Percentiles rank a stretch among this genome's conserved stretches.
Evolutionary conservation across 495 filamentous ascomycete species (phyloP).

Genomic region (Hyaloscypha finlandica): DNA sequence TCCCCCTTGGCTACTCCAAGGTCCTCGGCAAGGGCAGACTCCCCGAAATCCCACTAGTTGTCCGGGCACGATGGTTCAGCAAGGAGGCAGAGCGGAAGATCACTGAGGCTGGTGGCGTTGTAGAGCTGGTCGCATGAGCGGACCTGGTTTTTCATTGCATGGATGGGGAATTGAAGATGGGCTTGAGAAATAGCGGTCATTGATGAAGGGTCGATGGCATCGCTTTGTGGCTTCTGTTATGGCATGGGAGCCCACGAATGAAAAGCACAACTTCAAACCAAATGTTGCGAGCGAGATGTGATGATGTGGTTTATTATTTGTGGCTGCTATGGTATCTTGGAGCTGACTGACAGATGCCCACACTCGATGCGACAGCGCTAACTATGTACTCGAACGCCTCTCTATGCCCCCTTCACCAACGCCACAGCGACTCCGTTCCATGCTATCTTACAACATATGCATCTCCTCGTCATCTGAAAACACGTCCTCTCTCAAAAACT

Average conservation of each 20-base stretch:
- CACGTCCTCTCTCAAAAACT: constrained; percentile 59
- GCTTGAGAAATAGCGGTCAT: constrained; percentile 13
- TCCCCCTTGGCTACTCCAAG: constrained; percentile 90
- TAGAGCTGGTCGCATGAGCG: constrained; percentile 85
- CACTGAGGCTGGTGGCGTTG: constrained; percentile 86
- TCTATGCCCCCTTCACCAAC: constrained; percentile 15
- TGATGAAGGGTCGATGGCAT: constrained; percentile 10
- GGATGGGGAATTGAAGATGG: constrained; percentile 1
- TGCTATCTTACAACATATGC: constrained; percentile 41
- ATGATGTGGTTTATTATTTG: constrained; percentile 13
- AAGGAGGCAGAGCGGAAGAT: constrained; percentile 92
- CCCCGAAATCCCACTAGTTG: constrained; percentile 81
- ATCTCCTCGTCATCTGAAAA: constrained; percentile 47
- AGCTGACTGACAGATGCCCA: constrained; percentile 8
- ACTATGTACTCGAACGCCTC: constrained; percentile 27
- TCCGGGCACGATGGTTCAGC: constrained; percentile 86
- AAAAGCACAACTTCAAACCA: constrained; percentile 30
- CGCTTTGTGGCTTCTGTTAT: constrained; percentile 24
- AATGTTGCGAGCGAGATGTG: background rate
- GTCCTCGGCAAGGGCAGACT: constrained; percentile 91
- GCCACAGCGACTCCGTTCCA: constrained; percentile 11
- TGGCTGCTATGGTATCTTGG: constrained; percentile 19
- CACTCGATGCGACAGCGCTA: constrained; percentile 7
- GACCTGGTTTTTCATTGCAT: constrained; percentile 12
- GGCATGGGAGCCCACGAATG: constrained; percentile 32